Percentiles rank a stretch among this genome's conserved stretches.
Conservation (phyloP, 2,329 filamentous ascomycete genomes). For the Didymella lethalis region DNA sequence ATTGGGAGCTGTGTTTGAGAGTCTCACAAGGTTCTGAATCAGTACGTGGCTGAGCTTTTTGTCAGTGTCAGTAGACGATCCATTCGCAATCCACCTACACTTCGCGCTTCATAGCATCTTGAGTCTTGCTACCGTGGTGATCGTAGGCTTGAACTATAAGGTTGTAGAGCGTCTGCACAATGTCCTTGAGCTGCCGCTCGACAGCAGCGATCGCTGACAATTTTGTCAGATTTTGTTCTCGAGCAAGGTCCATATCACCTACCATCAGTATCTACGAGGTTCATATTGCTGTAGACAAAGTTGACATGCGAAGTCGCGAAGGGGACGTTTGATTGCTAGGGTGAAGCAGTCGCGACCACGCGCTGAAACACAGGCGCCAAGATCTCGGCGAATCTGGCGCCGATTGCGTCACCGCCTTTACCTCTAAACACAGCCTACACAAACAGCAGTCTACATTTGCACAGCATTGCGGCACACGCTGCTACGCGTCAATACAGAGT, state of each 20-base stretch:
- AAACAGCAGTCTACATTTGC: conserved; percentile 19
- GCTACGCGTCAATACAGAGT: conserved; percentile 20
- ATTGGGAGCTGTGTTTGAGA: conserved; percentile 59
- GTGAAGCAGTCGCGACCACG: background rate
- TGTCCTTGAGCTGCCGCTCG: conserved; percentile 64
- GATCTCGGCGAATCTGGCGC: conserved; percentile 28
- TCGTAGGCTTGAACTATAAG: conserved; percentile 66
- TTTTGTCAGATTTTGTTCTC: background rate
- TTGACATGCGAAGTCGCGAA: background rate
- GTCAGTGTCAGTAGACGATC: background rate
- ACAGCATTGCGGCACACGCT: conserved; percentile 19
- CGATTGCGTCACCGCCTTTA: conserved; percentile 29
- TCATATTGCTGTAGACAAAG: background rate
- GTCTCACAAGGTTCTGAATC: conserved; percentile 61
- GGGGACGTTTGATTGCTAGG: background rate
- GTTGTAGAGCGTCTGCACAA: conserved; percentile 69
- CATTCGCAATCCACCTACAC: conserved; percentile 53
- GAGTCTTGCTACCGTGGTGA: conserved; percentile 64
- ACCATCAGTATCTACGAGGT: conserved; percentile 6
- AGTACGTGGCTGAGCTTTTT: conserved; percentile 55
- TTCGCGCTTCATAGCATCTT: conserved; percentile 65
- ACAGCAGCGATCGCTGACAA: conserved; percentile 32
- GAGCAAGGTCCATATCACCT: background rate
- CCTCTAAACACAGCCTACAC: conserved; percentile 14
- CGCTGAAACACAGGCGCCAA: conserved; percentile 17